A percentile compares a stretch with the other conserved stretches of the same genome.
Evolutionary conservation across 2,329 filamentous ascomycete species (phyloP).

Genomic region (Ascochyta fabae): DNA sequence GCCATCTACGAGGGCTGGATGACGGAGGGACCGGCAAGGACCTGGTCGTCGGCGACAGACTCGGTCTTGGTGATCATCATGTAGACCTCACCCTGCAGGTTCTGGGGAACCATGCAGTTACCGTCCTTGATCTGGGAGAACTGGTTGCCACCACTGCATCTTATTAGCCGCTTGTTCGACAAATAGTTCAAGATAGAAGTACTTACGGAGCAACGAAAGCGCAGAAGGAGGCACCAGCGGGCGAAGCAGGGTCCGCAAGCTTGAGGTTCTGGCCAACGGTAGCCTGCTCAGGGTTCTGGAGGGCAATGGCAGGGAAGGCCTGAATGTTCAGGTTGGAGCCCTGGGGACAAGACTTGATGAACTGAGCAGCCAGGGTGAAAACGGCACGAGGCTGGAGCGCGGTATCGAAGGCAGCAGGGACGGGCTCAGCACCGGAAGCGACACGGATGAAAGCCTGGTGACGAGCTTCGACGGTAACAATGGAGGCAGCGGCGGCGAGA

Average conservation of each 20-base stretch:
- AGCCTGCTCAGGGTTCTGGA: slow-evolving; percentile 59
- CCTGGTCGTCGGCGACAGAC: slow-evolving; percentile 54
- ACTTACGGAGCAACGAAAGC: slow-evolving; percentile 69
- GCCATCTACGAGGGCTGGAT: slow-evolving; percentile 47
- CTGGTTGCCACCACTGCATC: slow-evolving; percentile 41
- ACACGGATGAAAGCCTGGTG: slow-evolving; percentile 76
- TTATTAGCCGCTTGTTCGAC: slow-evolving; percentile 26
- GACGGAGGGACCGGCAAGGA: slow-evolving; percentile 62
- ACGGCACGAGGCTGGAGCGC: slow-evolving; percentile 71
- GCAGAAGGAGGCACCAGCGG: slow-evolving; percentile 62
- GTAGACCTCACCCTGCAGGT: slow-evolving; percentile 69
- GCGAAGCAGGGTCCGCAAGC: slow-evolving; percentile 45
- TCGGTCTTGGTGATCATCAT: slow-evolving; percentile 66
- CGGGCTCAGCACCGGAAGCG: slow-evolving; percentile 63
- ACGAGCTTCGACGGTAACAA: slow-evolving; percentile 74
- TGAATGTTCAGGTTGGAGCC: slow-evolving; percentile 68
- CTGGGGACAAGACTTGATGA: slow-evolving; percentile 73
- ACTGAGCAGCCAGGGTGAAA: slow-evolving; percentile 75
- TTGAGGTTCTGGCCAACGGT: slow-evolving; percentile 49
- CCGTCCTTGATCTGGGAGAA: slow-evolving; percentile 65
- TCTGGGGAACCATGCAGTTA: slow-evolving; percentile 67
- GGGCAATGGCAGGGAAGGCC: slow-evolving; percentile 64
- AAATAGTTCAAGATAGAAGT: slow-evolving; percentile 33
- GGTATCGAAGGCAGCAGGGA: slow-evolving; percentile 74
- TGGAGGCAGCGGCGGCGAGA: slow-evolving; percentile 70